phyloP scores from a whole-genome alignment of 2,329 filamentous ascomycete species.

The Tricladium varicosporioides region DNA sequence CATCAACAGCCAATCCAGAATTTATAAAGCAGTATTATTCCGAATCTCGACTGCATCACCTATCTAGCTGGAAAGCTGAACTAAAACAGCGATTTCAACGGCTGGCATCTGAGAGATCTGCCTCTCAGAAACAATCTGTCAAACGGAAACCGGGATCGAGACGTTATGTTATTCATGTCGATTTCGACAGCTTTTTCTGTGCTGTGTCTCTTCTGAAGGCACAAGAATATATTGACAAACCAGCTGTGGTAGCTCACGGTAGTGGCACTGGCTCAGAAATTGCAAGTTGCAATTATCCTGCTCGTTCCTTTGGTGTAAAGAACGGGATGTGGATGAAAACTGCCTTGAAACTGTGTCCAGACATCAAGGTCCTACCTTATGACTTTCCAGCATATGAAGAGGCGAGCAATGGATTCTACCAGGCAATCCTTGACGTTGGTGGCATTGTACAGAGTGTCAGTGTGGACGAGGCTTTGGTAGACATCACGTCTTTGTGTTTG shows the following conservation, averaged over 20 bases:
- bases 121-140: slow-evolving; percentile 43
- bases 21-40: slow-evolving; percentile 95
- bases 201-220: slow-evolving; percentile 80
- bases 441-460: slow-evolving; percentile 94
- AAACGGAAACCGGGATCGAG: slow-evolving; percentile 61
- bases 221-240: slow-evolving; percentile 74
- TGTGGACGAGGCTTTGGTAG: slow-evolving; percentile 90
- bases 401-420: slow-evolving; percentile 84
- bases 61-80: slow-evolving; percentile 95
- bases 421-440: slow-evolving; percentile 73
- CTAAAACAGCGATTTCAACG: slow-evolving; percentile 86
- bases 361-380: slow-evolving; percentile 88
- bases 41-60: slow-evolving; percentile 89
- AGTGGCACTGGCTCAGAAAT: slow-evolving; percentile 87
- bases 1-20: slow-evolving; percentile 86
- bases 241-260: slow-evolving; percentile 86
- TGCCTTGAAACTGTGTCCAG: slow-evolving; percentile 78
- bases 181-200: slow-evolving; percentile 98
- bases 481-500: slow-evolving; percentile 72
- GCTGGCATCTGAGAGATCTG: slow-evolving; percentile 68
- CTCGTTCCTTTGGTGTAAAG: slow-evolving; percentile 80
- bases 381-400: slow-evolving; percentile 95
- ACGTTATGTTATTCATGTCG: slow-evolving; percentile 88
- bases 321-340: slow-evolving; percentile 99
- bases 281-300: slow-evolving; percentile 94